Percentiles rank a stretch among this genome's conserved stretches.
Evolutionary conservation across 2,329 filamentous ascomycete genomes (phyloP).

Genomic region (Fusarium incarnatum): DNA sequence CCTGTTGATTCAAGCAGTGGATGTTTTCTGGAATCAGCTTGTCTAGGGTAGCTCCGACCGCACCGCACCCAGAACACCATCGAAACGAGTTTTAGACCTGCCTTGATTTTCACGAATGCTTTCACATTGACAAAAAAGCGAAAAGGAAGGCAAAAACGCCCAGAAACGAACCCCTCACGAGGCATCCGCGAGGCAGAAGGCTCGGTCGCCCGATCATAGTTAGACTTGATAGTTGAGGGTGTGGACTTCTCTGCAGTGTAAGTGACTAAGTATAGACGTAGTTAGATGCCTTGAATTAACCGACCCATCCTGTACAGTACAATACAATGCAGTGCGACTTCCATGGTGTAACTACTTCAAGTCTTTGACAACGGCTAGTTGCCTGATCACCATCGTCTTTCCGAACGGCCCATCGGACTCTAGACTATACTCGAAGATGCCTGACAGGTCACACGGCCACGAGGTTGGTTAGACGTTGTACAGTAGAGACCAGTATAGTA

Average conservation of each 20-base stretch:
- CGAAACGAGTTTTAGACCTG: neutral
- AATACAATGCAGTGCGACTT: neutral
- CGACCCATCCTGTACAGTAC: neutral
- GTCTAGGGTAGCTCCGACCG: neutral
- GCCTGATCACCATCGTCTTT: constrained; percentile 12
- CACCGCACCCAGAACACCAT: neutral
- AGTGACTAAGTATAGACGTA: neutral
- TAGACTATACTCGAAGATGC: constrained; percentile 2
- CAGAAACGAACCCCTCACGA: constrained; percentile 20
- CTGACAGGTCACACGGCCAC: constrained; percentile 29
- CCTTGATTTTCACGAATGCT: neutral
- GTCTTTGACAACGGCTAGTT: constrained; percentile 21
- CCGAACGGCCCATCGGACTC: neutral
- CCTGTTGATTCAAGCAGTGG: neutral
- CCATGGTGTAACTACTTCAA: constrained; percentile 12
- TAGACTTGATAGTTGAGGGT: constrained; percentile 17
- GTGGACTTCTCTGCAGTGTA: constrained; percentile 7
- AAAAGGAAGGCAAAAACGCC: neutral
- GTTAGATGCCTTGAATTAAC: constrained; percentile 1
- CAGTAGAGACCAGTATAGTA: neutral
- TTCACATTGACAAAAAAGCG: neutral
- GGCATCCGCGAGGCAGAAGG: constrained; percentile 20
- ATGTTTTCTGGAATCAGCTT: neutral
- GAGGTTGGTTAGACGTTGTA: constrained; percentile 10
- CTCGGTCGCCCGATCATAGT: constrained; percentile 17